phyloP scores from a whole-genome alignment of 2,329 filamentous ascomycete genomes.

The Fusarium phyllophilum region DNA sequence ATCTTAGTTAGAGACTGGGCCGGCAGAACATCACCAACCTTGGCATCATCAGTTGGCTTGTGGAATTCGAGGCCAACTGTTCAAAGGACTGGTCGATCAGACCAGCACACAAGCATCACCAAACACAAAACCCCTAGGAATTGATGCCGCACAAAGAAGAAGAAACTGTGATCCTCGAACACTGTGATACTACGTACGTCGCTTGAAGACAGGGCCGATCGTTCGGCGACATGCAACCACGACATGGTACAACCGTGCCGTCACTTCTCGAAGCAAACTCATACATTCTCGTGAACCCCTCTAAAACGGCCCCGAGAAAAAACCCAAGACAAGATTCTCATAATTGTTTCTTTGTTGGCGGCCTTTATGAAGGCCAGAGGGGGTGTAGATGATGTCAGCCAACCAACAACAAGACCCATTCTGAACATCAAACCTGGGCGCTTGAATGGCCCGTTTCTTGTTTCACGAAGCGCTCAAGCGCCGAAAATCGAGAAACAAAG shows the following conservation, averaged over 20 bases:
- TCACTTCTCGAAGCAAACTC: conserved; percentile 24
- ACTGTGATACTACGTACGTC: background rate
- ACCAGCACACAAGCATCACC: background rate
- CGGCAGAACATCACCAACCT: background rate
- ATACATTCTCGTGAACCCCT: conserved; percentile 9
- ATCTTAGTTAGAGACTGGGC: too few species aligned
- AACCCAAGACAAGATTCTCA: conserved; percentile 4
- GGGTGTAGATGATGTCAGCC: conserved; percentile 13
- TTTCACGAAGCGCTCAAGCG: conserved; percentile 44
- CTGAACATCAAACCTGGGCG: conserved; percentile 34
- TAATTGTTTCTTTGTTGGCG: background rate
- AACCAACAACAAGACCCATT: conserved; percentile 32
- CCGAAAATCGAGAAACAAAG: conserved; percentile 6
- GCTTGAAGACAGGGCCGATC: background rate
- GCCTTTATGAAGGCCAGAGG: background rate
- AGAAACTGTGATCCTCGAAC: background rate
- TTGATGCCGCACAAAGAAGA: background rate
- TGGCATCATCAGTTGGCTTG: background rate
- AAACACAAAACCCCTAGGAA: background rate
- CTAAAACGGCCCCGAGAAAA: conserved; percentile 23
- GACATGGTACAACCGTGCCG: background rate
- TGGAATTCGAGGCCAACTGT: background rate
- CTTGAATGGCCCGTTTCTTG: conserved; percentile 22
- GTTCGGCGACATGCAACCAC: background rate
- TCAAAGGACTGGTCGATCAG: background rate